Percentiles rank a stretch among this genome's conserved stretches.
phyloP scores from a whole-genome alignment of 2,329 filamentous ascomycete species.

The Calonectria montana region DNA sequence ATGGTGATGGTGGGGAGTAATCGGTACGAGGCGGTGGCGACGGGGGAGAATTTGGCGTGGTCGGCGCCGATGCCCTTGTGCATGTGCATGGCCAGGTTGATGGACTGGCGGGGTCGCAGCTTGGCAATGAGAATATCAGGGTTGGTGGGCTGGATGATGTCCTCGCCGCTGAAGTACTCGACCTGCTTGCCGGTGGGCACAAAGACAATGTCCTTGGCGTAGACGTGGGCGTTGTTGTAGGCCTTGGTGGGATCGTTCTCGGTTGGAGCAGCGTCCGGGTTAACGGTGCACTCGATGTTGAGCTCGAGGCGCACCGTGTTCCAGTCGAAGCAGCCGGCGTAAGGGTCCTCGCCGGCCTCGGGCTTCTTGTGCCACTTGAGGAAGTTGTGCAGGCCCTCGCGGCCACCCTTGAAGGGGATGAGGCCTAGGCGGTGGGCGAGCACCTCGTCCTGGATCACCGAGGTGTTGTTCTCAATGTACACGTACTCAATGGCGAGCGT shows the following conservation, averaged over 20 bases:
- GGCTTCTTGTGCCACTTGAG: conserved; percentile 86
- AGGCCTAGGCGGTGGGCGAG: conserved; percentile 90
- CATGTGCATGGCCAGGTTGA: conserved; percentile 90
- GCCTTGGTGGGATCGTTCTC: conserved; percentile 86
- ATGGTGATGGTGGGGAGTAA: conserved; percentile 91
- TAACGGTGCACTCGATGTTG: conserved; percentile 83
- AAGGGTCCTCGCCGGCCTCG: conserved; percentile 68
- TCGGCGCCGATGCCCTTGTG: conserved; percentile 94
- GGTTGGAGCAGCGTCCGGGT: conserved; percentile 74
- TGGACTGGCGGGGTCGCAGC: conserved; percentile 88
- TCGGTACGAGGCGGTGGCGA: conserved; percentile 93
- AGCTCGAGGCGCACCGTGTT: conserved; percentile 89
- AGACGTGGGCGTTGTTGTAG: conserved; percentile 87
- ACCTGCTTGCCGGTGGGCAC: conserved; percentile 79
- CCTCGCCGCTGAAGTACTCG: conserved; percentile 74
- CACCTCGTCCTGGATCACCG: conserved; percentile 97
- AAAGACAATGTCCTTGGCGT: conserved; percentile 82
- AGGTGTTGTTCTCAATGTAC: conserved; percentile 96
- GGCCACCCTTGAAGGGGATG: conserved; percentile 85
- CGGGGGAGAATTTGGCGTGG: conserved; percentile 97
- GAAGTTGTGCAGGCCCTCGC: conserved; percentile 79
- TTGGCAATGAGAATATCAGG: conserved; percentile 96
- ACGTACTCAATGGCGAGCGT: conserved; percentile 94
- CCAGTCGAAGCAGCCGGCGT: conserved; percentile 75
- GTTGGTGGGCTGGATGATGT: conserved; percentile 81